Evolutionary conservation across 2,329 filamentous ascomycete species (phyloP), one percentile per base, ranked within the genome.

Genomic region (Stagonosporopsis rhizophila): DNA sequence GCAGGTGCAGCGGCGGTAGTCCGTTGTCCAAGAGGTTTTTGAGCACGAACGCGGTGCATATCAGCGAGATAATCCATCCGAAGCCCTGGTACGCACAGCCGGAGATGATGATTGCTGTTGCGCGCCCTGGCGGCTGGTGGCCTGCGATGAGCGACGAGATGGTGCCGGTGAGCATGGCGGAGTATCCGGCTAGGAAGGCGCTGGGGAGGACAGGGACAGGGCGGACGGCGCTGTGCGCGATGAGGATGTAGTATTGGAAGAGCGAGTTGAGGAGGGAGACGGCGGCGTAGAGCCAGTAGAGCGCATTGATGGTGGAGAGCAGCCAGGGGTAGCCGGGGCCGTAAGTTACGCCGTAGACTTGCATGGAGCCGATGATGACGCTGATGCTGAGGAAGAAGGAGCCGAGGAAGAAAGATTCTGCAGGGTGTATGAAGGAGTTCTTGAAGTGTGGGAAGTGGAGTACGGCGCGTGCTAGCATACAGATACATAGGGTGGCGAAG

Each of bases 111-210:
- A 91, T 87, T 1, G 84, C 79, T 4, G 89, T 69, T 0, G 84
- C 82, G 0, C 80, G 72, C 2, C 78, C 74, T 1, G 81, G 75
- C 0, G 86, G 83, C 59, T 91, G 88, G 0, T 79, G 80, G 1
- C 78, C 77, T 2, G 84, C 81, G 37, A 90, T 86, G 44, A 89
- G 80, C 0, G 83, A 82, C 0, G 88, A 87, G 23, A 91, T 83
- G 1, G 88, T 91, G 0, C 89, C 89, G 0, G 83, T 85, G 2
- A 91, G 79, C 89, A 91, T 91, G 65, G 17, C 83, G 74, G 74
- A 90, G 89, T 56, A 91, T 74, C 69, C 87, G 25, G 88, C 88
- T 1, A 91, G 77, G 52, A 91, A 85, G 85, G 88, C 89, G 0
- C 85, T 84, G 0, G 89, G 88, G 77, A 87, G 88, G 83, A 90